Percentiles rank a stretch among this genome's conserved stretches.
Conservation (phyloP, 2,329 filamentous ascomycete genomes). For the Neonectria hederae region DNA sequence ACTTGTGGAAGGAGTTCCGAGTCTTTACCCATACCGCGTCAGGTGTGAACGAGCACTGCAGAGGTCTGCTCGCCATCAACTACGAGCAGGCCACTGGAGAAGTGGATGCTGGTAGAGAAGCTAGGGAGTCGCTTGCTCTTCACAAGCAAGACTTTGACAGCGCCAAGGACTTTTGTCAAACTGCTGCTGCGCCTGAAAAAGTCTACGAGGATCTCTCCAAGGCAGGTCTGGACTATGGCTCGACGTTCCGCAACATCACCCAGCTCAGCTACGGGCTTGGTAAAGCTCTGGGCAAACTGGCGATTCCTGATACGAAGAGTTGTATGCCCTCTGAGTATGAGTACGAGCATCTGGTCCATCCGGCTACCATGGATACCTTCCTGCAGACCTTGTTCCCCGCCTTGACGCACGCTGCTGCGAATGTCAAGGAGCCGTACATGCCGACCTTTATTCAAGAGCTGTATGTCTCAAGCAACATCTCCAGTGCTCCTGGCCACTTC, state of each 20-base stretch:
- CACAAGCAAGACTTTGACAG: background rate
- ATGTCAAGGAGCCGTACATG: conserved; percentile 8
- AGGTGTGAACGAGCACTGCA: conserved; percentile 2
- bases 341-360: conserved; percentile 6
- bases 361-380: conserved; percentile 14
- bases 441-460: conserved; percentile 12
- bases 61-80: conserved; percentile 1
- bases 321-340: conserved; percentile 1
- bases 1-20: conserved; percentile 5
- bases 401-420: background rate
- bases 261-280: background rate
- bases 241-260: background rate
- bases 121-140: background rate
- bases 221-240: background rate
- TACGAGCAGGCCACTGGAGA: conserved; percentile 1
- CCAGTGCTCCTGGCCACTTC: background rate
- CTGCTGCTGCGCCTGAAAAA: background rate
- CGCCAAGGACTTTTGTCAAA: background rate
- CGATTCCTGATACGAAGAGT: background rate
- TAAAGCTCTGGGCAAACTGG: background rate
- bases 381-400: conserved; percentile 13
- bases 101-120: conserved; percentile 5
- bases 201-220: background rate
- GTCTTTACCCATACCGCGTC: background rate
- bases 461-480: background rate